Base-by-base conservation (phyloP, 768 basidiomycete genomes). In the Leucocoprinus sp. region DNA sequence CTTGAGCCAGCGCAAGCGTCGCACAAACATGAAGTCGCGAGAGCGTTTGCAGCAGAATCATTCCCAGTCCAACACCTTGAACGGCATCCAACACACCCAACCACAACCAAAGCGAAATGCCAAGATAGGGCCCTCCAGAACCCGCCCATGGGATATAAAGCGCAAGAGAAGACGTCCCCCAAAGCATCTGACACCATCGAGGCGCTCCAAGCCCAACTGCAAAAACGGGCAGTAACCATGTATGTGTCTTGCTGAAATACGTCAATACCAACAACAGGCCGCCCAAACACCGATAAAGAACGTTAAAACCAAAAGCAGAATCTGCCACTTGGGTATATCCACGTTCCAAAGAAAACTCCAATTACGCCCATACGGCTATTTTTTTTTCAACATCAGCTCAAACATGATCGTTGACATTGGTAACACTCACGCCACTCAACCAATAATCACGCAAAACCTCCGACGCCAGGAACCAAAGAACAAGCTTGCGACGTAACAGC, bases 171-270 rank as follows among this genome's bases (percentile, higher is more conserved):
- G 92, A 95, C 7, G 91, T 93, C 56, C 93, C 92, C 93, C 93
- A 96, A 37, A 93, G 66, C 80, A 93, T 95, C 78, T 95, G 93
- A 70, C 93, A 95, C 93, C 93, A 96, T 57, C 89, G 67, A 8
- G 93, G 93, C 22, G 90, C 89, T 35, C 93, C 93, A 43, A 96
- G 75, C 57, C 93, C 93, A 39, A 96, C 91, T 5, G 93, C 93
- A 57, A 96, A 96, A 6, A 96, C 89, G 37, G 93, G 90, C 31
- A 96, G 68, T 15, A 96, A 68, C 93, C 93, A 96, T 7, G 93
- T 96, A 59, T 96, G 93, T 8, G 88, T 87, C 64, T 93, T 95
- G 57, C 85, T 87, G 66, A 93, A 83, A 57, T 83, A 74, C 6
- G 82, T 95, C 57, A 96, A 71, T 45, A 92, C 64, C 43, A 73